These are phyloP conservation scores for Stagonosporopsis rhizophila DNA, from an alignment of 2,329 filamentous ascomycete genomes.

Conservation along the genomic window DNA sequence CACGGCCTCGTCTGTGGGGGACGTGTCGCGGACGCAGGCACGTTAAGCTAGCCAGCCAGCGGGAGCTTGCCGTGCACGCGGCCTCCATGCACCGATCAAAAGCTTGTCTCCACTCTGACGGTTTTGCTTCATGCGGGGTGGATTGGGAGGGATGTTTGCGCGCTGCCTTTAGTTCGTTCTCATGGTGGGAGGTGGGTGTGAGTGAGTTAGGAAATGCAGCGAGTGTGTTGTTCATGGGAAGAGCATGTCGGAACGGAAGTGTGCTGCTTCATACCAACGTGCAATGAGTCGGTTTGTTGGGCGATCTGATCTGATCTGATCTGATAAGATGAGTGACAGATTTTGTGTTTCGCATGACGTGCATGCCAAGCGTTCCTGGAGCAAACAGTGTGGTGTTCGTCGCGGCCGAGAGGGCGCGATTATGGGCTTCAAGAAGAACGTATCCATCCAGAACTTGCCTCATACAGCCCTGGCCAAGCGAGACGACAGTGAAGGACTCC, in stretches of 20 bases:
- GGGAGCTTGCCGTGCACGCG: slow-evolving; percentile 24
- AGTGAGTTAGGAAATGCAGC: neutral
- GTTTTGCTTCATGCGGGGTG: slow-evolving; percentile 1
- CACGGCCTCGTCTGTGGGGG: slow-evolving; percentile 6
- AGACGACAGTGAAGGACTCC: neutral
- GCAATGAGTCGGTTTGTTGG: slow-evolving; percentile 4
- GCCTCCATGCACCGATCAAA: slow-evolving; percentile 22
- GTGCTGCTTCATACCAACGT: neutral
- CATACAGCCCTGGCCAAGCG: too few species aligned
- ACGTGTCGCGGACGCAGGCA: slow-evolving; percentile 21
- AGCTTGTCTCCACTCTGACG: slow-evolving; percentile 20
- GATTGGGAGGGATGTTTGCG: neutral
- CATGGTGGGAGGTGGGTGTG: neutral
- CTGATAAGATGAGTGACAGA: slow-evolving; percentile 26
- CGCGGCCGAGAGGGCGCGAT: neutral
- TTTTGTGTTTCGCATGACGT: slow-evolving; percentile 29
- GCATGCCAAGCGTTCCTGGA: slow-evolving; percentile 19
- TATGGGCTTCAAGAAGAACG: neutral
- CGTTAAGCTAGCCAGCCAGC: slow-evolving; percentile 35
- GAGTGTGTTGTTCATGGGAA: neutral
- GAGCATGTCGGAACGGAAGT: neutral
- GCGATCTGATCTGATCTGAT: slow-evolving; percentile 21
- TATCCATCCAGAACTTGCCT: neutral
- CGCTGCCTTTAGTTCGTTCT: neutral
- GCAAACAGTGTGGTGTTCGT: neutral